Evolutionary conservation across 2,329 filamentous ascomycete species (phyloP), one percentile per base, ranked within the genome.

Genomic region (Trichoderma sp.): DNA sequence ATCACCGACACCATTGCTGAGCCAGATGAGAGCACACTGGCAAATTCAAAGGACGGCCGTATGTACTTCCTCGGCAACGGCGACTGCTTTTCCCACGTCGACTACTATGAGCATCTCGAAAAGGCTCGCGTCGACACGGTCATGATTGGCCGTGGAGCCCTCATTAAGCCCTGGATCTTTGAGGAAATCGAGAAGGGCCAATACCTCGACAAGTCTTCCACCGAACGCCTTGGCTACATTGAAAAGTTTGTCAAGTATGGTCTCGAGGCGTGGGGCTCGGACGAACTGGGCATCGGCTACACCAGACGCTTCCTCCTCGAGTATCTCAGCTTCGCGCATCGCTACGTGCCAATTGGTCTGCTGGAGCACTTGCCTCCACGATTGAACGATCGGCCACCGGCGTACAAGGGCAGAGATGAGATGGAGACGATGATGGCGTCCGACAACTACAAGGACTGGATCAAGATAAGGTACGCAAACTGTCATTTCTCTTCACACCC

Each of bases 91-190:
- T 98, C 95, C 5, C 95, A 98, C 83, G 86, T 92, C 38, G 95
- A 98, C 82, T 98, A 98, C 86, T 91, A 91, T 77, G 87, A 92
- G 75, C 92, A 97, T 81, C 87, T 98, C 53, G 88, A 93, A 65
- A 90, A 96, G 76, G 90, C 94, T 45, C 90, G 91, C 64, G 95
- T 98, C 63, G 96, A 98, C 85, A 92, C 92, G n/a, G 94, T 98
- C 82, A 98, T 99, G 97, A 91, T 98, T 77, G 97, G 93, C n/a
- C 94, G 97, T 76, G 97, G 97, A 75, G 97, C 97, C 11, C 89
- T 99, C 75, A 94, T 98, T 85, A 99, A 99, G 86, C 97, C 97
- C 1, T 99, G 97, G 97, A 88, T 99, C 77, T 99, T 98, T 82
- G 97, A 99, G 84, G 97, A 99, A 85, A 98, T 99, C 74, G 91